Evolutionary conservation across 306 rosid genomes (phyloP).

Genomic region (Crataegus laevigata): DNA sequence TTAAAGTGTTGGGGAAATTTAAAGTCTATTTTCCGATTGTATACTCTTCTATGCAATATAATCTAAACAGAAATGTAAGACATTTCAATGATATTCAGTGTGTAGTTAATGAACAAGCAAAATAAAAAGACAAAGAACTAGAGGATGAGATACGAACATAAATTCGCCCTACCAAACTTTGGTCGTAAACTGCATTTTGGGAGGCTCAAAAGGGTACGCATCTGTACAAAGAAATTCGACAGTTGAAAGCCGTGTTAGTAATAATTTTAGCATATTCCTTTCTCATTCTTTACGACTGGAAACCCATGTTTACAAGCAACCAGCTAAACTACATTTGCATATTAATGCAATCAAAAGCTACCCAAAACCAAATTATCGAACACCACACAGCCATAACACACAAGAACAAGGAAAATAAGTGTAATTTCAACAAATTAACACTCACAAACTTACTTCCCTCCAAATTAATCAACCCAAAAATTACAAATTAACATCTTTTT

Average conservation of each 20-base stretch:
- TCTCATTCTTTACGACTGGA: not conserved
- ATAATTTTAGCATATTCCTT: not conserved
- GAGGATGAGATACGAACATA: not conserved
- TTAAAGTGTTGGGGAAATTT: too few species aligned
- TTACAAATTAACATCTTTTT: not conserved
- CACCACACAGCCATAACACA: not conserved
- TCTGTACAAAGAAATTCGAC: slow-evolving; percentile 42
- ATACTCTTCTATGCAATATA: not conserved
- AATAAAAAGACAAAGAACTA: not conserved
- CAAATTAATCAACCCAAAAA: not conserved
- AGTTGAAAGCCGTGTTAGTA: not conserved
- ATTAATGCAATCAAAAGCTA: not conserved
- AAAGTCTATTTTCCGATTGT: not conserved
- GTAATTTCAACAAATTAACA: not conserved
- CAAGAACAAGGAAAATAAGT: not conserved
- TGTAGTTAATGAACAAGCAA: not conserved
- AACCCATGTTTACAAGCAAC: not conserved
- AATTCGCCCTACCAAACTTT: slow-evolving; percentile 71
- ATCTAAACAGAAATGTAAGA: not conserved
- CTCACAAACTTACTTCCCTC: not conserved
- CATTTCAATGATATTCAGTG: not conserved
- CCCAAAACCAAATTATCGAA: not conserved
- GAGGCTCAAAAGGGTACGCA: slow-evolving; percentile 97
- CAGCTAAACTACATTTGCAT: not conserved
- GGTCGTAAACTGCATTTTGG: slow-evolving; percentile 86